Conservation (phyloP, 2,329 filamentous ascomycete species). For the Tolypocladium capitatum region DNA sequence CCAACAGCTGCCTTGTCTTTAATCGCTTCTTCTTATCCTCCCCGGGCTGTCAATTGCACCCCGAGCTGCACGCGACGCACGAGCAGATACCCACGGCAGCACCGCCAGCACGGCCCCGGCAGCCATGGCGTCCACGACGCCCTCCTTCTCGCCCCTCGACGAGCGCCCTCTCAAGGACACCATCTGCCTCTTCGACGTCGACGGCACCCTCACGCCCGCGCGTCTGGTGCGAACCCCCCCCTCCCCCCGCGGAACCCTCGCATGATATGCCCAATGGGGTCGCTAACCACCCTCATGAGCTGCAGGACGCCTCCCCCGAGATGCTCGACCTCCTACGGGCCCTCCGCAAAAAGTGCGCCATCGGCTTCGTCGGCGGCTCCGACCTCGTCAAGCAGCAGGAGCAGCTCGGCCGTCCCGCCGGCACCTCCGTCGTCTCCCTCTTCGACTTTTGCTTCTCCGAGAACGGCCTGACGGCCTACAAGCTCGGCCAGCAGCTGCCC, state of each 20-base stretch:
- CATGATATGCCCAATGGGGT: not conserved
- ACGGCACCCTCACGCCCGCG: slow-evolving; percentile 77
- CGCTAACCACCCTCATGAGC: slow-evolving; percentile 1
- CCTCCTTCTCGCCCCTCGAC: slow-evolving; percentile 58
- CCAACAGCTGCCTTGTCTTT: not conserved
- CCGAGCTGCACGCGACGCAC: not conserved
- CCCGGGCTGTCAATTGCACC: not conserved
- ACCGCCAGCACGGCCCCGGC: not conserved
- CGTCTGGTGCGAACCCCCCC: slow-evolving; percentile 45
- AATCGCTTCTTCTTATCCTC: not conserved
- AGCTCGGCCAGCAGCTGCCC: slow-evolving; percentile 61
- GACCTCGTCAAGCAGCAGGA: slow-evolving; percentile 92
- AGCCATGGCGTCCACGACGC: slow-evolving; percentile 27
- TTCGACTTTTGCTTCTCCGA: slow-evolving; percentile 98
- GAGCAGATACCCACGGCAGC: not conserved
- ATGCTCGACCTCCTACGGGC: slow-evolving; percentile 69
- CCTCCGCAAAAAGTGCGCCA: slow-evolving; percentile 76
- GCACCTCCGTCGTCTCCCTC: slow-evolving; percentile 60
- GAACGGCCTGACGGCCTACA: slow-evolving; percentile 88
- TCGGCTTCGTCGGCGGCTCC: slow-evolving; percentile 86
- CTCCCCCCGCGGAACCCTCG: not conserved
- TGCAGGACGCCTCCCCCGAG: slow-evolving; percentile 57
- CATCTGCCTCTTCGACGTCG: slow-evolving; percentile 91
- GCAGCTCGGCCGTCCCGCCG: slow-evolving; percentile 59
- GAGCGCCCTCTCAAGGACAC: slow-evolving; percentile 85